Evolutionary conservation across 805 yeast species (phyloP), one percentile per base, ranked within the genome.

Genomic region (Monosporozyma servazzii): DNA sequence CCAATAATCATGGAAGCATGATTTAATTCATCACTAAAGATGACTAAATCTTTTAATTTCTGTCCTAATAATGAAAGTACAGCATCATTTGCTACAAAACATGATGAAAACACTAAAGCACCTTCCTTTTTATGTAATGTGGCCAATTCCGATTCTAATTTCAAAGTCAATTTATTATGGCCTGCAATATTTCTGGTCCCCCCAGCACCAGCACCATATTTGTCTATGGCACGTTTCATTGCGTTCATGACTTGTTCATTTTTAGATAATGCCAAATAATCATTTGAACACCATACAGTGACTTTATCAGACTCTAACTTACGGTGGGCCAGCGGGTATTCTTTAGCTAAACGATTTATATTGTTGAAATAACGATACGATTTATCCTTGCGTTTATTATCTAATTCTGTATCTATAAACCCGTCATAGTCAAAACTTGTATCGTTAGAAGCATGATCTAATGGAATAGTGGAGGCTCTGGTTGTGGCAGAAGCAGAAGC

Each of bases 111-210:
- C 5, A 89, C 98, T 61, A 93, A 76, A 0, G 98, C 96, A 23
- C 91, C 96, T 61, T 88, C 96, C 67, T 90, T 95, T 68, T 87
- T 85, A 72, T 93, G 98, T 60, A 93, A 78, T 42, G 88, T 82
- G 20, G 99, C 98, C 48, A 88, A 65, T 62, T 88, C 90, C 21
- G 85, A 73, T 71, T 93, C 99, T 64, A 93, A 78, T 58, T 76
- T 77, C 64, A 93, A 81, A n/a, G 98, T 95, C 61, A 86, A 91
- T 53, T 73, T 70, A 70, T 93, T 93, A 70, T 93, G 99, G 55
- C 99, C 99, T 1, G 99, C 99, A 68, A 93, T 93, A 72, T 93
- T 93, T 65, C 99, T 80, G 47, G 99, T 93, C 60, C 99, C 99
- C 65, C 99, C 99, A 8, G 99, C 96, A 61, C 99, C 99, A 4